phyloP scores from a whole-genome alignment of 2,329 filamentous ascomycete genomes.

The Talaromyces sp. region DNA sequence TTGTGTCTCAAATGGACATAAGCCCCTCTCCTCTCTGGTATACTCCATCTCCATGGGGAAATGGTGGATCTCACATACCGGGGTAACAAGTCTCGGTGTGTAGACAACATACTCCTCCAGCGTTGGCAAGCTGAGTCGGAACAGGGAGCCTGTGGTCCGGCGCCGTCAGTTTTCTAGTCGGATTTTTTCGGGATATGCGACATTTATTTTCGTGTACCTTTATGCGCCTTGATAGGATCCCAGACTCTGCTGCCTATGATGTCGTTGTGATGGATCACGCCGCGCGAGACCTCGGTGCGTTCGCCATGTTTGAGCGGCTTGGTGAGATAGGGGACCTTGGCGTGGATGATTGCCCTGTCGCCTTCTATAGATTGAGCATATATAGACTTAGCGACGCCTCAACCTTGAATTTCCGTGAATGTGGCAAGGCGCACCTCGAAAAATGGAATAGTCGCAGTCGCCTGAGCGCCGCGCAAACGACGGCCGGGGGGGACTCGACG shows the following conservation, averaged over 20 bases:
- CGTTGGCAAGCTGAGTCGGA: conserved; percentile 60
- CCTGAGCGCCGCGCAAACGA: conserved; percentile 24
- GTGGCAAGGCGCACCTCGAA: conserved; percentile 25
- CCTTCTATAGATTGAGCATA: conserved; percentile 30
- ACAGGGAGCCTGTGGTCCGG: conserved; percentile 19
- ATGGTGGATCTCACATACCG: conserved; percentile 47
- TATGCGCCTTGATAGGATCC: conserved; percentile 55
- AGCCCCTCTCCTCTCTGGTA: not conserved
- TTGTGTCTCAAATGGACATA: conserved; percentile 16
- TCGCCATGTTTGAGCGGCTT: conserved; percentile 37
- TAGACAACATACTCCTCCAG: conserved; percentile 69
- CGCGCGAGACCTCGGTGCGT: conserved; percentile 31
- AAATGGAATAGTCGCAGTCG: conserved; percentile 35
- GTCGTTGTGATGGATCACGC: conserved; percentile 43
- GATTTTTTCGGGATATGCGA: not conserved
- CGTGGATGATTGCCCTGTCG: conserved; percentile 38
- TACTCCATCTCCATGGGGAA: conserved; percentile 1
- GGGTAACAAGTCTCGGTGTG: conserved; percentile 68
- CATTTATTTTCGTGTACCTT: conserved; percentile 28
- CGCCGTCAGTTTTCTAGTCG: conserved; percentile 1
- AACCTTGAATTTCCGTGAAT: not conserved
- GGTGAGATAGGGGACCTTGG: conserved; percentile 36
- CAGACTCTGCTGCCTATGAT: conserved; percentile 62
- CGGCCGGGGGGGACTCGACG: not conserved
- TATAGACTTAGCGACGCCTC: not conserved